Evolutionary conservation across 345 rosid genomes (phyloP).

Genomic region (Camelina neglecta): DNA sequence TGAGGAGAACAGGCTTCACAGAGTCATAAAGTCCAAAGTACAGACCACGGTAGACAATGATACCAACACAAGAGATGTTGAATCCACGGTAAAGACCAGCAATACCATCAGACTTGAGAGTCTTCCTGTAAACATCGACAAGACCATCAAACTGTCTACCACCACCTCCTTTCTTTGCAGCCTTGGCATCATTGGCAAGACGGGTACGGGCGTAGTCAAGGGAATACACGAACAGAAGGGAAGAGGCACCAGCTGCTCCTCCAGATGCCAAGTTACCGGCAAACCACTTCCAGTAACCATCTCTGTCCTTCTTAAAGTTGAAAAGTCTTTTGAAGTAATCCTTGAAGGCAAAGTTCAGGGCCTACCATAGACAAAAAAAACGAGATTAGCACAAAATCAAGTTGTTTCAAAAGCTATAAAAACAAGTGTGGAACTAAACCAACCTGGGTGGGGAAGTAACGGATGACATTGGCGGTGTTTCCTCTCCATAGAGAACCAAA

Average conservation of each 20-base stretch:
- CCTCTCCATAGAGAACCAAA: conserved; percentile 77
- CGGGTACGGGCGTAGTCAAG: conserved; percentile 86
- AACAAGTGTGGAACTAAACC: background rate
- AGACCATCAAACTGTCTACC: conserved; percentile 87
- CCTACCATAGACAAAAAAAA: conserved; percentile 46
- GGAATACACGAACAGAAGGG: conserved; percentile 78
- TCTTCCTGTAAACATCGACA: conserved; percentile 78
- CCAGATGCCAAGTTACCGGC: conserved; percentile 91
- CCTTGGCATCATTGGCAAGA: conserved; percentile 84
- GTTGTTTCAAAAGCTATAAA: background rate
- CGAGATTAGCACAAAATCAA: background rate
- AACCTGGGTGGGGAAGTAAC: conserved; percentile 93
- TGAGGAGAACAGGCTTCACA: conserved; percentile 72
- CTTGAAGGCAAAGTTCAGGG: conserved; percentile 90
- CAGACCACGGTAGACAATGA: conserved; percentile 82
- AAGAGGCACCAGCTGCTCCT: conserved; percentile 89
- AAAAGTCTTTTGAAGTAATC: conserved; percentile 84
- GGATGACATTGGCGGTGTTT: conserved; percentile 85
- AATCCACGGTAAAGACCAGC: conserved; percentile 90
- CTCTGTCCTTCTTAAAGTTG: conserved; percentile 83
- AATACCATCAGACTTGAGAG: conserved; percentile 68
- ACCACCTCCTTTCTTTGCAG: conserved; percentile 87
- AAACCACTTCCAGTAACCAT: conserved; percentile 91
- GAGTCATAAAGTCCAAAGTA: conserved; percentile 88
- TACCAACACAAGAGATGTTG: conserved; percentile 81